These are phyloP conservation scores for Papilionanthe hybrid DNA, from an alignment of 116 monocot genomes.

Conservation along the genomic window DNA sequence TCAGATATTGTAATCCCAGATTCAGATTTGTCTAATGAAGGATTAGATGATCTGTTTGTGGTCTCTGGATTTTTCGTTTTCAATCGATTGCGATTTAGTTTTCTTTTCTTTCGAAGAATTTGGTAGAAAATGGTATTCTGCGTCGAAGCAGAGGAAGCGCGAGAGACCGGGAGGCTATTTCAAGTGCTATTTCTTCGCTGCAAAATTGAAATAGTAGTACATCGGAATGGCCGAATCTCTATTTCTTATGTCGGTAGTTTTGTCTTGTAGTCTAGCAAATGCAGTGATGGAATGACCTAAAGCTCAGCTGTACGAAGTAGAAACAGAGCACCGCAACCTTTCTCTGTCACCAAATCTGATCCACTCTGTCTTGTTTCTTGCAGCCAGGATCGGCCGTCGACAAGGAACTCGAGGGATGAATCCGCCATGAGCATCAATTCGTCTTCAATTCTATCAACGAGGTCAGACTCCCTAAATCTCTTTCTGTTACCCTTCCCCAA, in stretches of 20 bases:
- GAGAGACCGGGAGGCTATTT: background rate
- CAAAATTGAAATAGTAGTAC: background rate
- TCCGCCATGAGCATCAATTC: background rate
- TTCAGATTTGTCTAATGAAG: background rate
- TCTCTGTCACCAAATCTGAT: background rate
- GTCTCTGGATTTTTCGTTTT: background rate
- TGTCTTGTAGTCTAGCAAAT: background rate
- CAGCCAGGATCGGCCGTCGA: background rate
- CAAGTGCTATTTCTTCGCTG: background rate
- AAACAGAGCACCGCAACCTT: too few species aligned
- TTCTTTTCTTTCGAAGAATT: background rate
- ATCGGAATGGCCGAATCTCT: background rate
- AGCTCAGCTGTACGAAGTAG: too few species aligned
- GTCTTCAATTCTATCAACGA: background rate
- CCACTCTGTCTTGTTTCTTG: background rate
- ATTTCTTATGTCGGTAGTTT: background rate
- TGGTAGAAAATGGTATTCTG: background rate
- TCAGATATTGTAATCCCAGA: background rate
- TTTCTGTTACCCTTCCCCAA: background rate
- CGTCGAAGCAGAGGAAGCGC: background rate
- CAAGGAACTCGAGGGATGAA: background rate
- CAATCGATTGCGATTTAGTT: background rate
- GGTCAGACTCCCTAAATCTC: constrained; percentile 1
- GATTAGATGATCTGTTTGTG: too few species aligned
- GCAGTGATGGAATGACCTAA: background rate